Evolutionary conservation across 176 grass and related monocot genomes (phyloP).

Genomic region (Chrysopogon serrulatus): DNA sequence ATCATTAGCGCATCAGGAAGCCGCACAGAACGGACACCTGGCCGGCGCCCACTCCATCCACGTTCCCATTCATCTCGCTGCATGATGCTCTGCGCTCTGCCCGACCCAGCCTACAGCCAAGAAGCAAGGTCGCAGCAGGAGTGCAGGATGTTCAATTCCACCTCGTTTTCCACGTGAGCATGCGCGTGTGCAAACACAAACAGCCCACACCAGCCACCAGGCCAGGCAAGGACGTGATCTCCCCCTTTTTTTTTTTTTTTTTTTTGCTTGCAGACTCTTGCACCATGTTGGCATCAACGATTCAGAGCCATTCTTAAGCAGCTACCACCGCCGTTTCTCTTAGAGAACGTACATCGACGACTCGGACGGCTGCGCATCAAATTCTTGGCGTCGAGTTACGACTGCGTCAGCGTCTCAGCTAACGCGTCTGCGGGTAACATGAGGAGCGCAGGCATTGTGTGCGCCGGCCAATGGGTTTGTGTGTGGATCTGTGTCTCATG

Average conservation of each 20-base stretch:
- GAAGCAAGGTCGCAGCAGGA: neutral
- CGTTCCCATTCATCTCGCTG: conserved; percentile 7
- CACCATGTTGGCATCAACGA: neutral
- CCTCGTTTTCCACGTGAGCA: neutral
- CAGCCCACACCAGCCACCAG: neutral
- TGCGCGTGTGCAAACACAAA: neutral
- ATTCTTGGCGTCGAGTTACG: neutral
- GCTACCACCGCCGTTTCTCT: neutral
- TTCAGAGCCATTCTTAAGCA: neutral
- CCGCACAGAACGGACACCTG: neutral
- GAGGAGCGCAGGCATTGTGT: neutral
- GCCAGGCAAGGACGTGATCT: neutral
- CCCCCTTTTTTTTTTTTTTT: neutral
- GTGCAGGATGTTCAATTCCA: neutral
- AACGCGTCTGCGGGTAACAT: neutral
- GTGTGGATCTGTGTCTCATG: too few species aligned
- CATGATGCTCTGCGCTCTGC: neutral
- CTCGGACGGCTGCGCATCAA: neutral
- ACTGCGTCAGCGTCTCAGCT: neutral
- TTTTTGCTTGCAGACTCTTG: neutral
- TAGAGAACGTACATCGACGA: neutral
- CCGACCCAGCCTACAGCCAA: neutral
- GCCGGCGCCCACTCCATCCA: neutral
- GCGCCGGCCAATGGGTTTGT: neutral
- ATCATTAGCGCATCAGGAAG: neutral